These are phyloP conservation scores for Arabidopsis lyrata DNA, from an alignment of 441 rosid genomes.

Conservation along the genomic window DNA sequence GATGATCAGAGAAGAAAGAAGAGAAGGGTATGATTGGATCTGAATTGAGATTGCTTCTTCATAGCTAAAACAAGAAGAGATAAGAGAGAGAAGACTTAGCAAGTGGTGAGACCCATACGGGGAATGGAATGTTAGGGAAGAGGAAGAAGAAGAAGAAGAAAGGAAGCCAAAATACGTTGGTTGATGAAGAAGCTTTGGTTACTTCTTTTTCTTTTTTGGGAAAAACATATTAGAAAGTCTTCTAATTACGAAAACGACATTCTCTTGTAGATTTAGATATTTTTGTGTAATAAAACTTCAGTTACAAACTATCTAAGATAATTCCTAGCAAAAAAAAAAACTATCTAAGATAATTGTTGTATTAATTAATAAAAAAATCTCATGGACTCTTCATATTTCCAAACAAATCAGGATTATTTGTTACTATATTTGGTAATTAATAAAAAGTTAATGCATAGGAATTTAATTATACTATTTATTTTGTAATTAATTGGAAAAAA, in stretches of 20 bases:
- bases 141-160: constrained; percentile 35
- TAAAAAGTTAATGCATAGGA: background rate
- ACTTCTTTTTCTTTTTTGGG: constrained; percentile 31
- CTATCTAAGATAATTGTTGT: background rate
- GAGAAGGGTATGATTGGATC: constrained; percentile 44
- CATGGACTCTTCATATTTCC: background rate
- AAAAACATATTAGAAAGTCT: constrained; percentile 30
- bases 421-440: background rate
- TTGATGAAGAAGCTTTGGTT: constrained; percentile 39
- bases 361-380: background rate
- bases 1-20: constrained; percentile 35
- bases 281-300: constrained; percentile 32
- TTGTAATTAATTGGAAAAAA: background rate
- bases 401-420: background rate
- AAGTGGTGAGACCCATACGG: constrained; percentile 46
- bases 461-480: background rate
- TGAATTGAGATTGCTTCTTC: constrained; percentile 42
- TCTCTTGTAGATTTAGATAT: constrained; percentile 35
- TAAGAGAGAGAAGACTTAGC: constrained; percentile 28
- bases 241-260: constrained; percentile 45
- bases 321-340: too few species aligned
- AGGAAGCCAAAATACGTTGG: constrained; percentile 39
- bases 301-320: constrained; percentile 42
- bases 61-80: constrained; percentile 33
- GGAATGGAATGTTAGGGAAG: constrained; percentile 33